Conservation (phyloP, 345 rosid genomes). For the Melaleuca quinquenervia region DNA sequence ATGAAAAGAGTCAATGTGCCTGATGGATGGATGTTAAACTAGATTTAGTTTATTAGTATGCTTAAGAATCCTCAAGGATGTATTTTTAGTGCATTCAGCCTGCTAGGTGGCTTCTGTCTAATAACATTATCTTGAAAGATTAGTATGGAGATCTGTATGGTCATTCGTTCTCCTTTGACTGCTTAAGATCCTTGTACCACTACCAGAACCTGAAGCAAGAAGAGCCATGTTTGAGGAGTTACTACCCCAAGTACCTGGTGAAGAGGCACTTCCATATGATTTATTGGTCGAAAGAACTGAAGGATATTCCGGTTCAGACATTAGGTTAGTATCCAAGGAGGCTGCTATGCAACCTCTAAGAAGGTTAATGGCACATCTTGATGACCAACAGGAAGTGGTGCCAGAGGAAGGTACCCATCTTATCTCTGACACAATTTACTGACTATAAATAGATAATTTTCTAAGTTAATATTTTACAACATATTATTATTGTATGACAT, state of each 20-base stretch:
- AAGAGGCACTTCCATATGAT: conserved; percentile 66
- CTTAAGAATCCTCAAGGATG: neutral
- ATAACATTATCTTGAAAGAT: neutral
- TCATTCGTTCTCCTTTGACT: conserved; percentile 21
- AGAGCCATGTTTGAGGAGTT: conserved; percentile 87
- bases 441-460: neutral
- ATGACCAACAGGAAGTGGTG: conserved; percentile 41
- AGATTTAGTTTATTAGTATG: neutral
- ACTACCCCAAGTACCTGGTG: conserved; percentile 36
- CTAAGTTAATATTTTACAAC: neutral
- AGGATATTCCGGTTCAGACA: conserved; percentile 94
- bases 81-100: neutral
- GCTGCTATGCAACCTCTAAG: conserved; percentile 93
- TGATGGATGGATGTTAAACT: neutral
- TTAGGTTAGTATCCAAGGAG: conserved; percentile 83
- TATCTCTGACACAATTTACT: neutral
- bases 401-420: conserved; percentile 64
- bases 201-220: conserved; percentile 95
- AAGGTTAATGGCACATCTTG: conserved; percentile 60
- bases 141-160: neutral
- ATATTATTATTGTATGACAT: neutral
- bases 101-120: neutral
- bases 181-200: conserved; percentile 82
- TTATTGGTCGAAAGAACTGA: conserved; percentile 60
- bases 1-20: neutral